Evolutionary conservation across 2,329 filamentous ascomycete species (phyloP).

Genomic region (Aspergillus costaricaensis): DNA sequence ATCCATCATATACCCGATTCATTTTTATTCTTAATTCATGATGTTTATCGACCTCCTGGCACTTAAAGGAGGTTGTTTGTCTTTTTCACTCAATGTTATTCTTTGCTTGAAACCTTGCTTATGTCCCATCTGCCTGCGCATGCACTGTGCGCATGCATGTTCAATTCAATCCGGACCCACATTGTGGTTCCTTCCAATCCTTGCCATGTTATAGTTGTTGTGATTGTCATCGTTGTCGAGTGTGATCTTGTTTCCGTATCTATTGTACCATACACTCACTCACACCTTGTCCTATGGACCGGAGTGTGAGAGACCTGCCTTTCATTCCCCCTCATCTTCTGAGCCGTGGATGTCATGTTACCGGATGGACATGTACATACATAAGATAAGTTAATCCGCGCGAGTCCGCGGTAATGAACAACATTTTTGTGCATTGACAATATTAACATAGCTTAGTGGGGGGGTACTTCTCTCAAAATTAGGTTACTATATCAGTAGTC

Average conservation of each 20-base stretch:
- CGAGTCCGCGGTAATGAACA: slow-evolving; percentile 27
- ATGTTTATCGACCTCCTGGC: slow-evolving; percentile 13
- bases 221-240: slow-evolving; percentile 7
- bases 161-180: slow-evolving; percentile 1
- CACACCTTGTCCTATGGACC: not conserved
- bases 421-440: slow-evolving; percentile 13
- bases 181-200: not conserved
- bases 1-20: slow-evolving; percentile 36
- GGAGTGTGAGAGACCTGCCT: slow-evolving; percentile 3
- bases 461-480: not conserved
- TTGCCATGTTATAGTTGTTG: slow-evolving; percentile 10
- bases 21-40: slow-evolving; percentile 34
- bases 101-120: not conserved
- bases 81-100: slow-evolving; percentile 12
- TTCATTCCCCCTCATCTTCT: slow-evolving; percentile 1
- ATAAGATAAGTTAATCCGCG: slow-evolving; percentile 24
- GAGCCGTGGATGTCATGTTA: slow-evolving; percentile 18
- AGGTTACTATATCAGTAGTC: not conserved
- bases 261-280: slow-evolving; percentile 20
- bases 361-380: slow-evolving; percentile 29
- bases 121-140: slow-evolving; percentile 9
- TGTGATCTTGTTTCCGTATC: no score
- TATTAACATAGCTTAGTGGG: not conserved
- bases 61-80: slow-evolving; percentile 17
- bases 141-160: slow-evolving; percentile 10